Conservation (phyloP, 345 rosid genomes). For the Eucalyptus marginata region DNA sequence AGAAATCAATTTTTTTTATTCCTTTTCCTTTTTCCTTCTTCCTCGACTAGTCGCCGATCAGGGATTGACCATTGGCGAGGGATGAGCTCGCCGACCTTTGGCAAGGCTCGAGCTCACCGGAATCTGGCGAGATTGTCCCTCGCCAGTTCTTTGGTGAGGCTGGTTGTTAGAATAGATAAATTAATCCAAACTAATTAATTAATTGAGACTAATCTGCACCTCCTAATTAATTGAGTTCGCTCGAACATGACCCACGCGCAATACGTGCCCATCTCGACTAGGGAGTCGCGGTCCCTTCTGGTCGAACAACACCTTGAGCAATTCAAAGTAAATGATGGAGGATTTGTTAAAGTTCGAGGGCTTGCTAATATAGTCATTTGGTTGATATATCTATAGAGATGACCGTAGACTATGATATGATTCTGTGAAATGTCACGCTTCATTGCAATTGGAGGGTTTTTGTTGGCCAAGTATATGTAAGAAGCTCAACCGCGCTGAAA, state of each 20-base stretch:
- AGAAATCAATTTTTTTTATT: no score
- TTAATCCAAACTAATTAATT: no score
- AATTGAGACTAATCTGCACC: not conserved
- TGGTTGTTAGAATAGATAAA: not conserved
- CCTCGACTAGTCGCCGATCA: fast-evolving
- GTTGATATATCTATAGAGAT: not conserved
- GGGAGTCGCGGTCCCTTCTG: not conserved
- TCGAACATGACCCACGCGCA: not conserved
- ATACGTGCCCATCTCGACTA: not conserved
- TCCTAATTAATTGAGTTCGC: not conserved
- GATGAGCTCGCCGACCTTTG: fast-evolving
- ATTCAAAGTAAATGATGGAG: not conserved
- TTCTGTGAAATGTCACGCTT: not conserved
- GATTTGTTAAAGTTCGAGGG: not conserved
- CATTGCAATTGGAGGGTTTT: not conserved
- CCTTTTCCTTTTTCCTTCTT: not conserved
- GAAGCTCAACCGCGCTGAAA: no score
- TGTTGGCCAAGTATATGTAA: no score
- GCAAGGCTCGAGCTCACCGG: fast-evolving
- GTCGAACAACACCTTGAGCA: not conserved
- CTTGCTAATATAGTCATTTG: not conserved
- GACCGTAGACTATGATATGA: not conserved
- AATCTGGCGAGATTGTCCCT: not conserved
- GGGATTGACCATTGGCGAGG: fast-evolving
- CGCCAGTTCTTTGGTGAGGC: fast-evolving